Evolutionary conservation across 495 filamentous ascomycete genomes (phyloP), one percentile per base, ranked within the genome.

Genomic region (Hyaloscypha variabilis): DNA sequence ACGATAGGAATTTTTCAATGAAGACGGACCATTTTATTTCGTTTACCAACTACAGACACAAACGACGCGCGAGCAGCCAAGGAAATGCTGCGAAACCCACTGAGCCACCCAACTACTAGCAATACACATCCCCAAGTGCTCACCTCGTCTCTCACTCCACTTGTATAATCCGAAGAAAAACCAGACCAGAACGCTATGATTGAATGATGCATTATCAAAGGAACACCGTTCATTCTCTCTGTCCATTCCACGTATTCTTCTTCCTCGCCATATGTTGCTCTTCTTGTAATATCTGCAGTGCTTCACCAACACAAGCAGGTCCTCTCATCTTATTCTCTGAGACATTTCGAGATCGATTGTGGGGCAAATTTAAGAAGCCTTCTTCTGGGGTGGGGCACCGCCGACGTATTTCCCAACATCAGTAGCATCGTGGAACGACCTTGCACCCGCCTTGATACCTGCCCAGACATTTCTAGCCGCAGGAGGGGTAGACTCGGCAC

Each of bases 401-500:
- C 58, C 61, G 51, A 71, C 58, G 29, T 73, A 73, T 39, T 66
- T 71, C 11, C 64, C 59, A 26, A 71, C 19, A 66, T 98, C 92
- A 19, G 94, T 96, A 30, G 83, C 81, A 71, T 92, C 90, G 69
- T 91, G 87, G 67, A 85, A 93, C 77, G 92, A 87, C 71, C 84
- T 81, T 42, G 89, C 81, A 24, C 81, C 73, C 58, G 82, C 81
- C 90, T 98, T 98, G 75, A 92, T 82, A 42, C 79, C 76, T 61
- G 90, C 91, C 95, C 95, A 99, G 46, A 81, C 88, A 71, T 92
- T 87, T 69, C 91, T 88, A 54, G 85, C 90, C n/a, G 81, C 87
- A 4, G 95, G 93, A 1, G 96, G 95, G 50, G 90, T 92, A 76
- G 87, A 89, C 81, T 96, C 91, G 75, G 93, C 91, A 59, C 91